Base-by-base conservation (phyloP, 768 basidiomycete species). In the Serendipita sp. region DNA sequence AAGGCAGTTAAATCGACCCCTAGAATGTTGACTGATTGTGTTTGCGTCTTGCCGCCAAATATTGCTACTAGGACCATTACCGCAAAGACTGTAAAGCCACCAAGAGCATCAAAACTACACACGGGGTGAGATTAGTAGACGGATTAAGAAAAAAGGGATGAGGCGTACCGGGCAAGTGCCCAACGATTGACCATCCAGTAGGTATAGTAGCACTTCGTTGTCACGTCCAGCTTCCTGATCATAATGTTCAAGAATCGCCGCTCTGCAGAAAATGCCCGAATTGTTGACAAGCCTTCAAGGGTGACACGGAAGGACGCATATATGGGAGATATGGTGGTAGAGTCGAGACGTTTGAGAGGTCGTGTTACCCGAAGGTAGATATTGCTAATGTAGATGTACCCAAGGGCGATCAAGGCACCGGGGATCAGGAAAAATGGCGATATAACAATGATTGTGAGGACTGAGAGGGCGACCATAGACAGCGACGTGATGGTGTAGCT, bases 161-260 rank as follows among this genome's bases (percentile, higher is more conserved):
- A 30, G 22, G 14, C 34, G 34, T 38, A 38, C 34, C 34, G 34
- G 14, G 7, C 5, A 34, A 93, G 73, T 1, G 94, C 77, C 89
- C 88, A 91, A 58, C 90, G 76, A 66, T 89, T 91, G 7, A 83
- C 84, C 89, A 92, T 90, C 90, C 90, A 91, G 72, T 86, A 87
- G 13, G 75, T 79, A 53, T 24, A 42, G 38, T 28, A 62, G 34
- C 61, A 64, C 81, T 85, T 82, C 9, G 82, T 90, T 17, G 86
- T 90, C 53, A 78, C 73, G 65, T 91, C 86, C 31, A 92, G 79
- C 70, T 88, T 90, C 1, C 67, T 66, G 69, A 88, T 88, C 3
- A 94, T 73, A 64, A 79, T 79, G 62, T 87, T 79, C 66, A 93
- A 74, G 77, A 97, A 95, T 3, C 81, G 75, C 42, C 74, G 74